phyloP scores from a whole-genome alignment of 768 basidiomycete genomes.

The Psilocybe cyanescens region DNA sequence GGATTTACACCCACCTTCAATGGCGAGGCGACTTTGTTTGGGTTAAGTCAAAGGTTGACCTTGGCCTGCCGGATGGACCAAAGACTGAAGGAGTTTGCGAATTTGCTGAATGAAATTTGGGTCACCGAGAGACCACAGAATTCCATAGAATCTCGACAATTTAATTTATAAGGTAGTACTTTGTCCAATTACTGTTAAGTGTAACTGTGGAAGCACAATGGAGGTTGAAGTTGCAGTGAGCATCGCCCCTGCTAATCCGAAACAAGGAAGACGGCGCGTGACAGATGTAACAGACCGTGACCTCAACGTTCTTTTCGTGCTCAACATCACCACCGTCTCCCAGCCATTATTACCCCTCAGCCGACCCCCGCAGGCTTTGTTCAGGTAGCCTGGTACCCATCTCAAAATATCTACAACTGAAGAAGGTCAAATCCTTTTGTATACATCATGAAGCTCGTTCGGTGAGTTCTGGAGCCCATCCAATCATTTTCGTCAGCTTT shows the following conservation, averaged over 20 bases:
- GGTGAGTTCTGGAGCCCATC: conserved; percentile 46
- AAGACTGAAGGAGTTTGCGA: no score
- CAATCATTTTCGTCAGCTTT: not conserved
- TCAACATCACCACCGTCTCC: not conserved
- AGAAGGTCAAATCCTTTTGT: not conserved
- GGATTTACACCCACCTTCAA: no score
- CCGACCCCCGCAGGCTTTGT: not conserved
- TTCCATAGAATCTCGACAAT: no score
- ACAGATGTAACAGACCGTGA: not conserved
- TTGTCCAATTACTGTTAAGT: no score
- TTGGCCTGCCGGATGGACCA: no score
- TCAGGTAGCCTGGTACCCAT: not conserved
- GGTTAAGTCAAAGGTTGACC: no score
- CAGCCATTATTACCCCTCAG: not conserved
- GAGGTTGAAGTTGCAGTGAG: no score
- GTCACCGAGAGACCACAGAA: no score
- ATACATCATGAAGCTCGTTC: conserved; percentile 78
- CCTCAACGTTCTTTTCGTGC: not conserved
- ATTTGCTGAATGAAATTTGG: no score
- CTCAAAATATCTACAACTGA: not conserved
- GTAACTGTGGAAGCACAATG: no score
- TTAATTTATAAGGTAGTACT: no score
- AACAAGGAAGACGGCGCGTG: not conserved
- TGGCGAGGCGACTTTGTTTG: no score
- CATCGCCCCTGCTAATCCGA: not conserved